Evolutionary conservation across 2,329 filamentous ascomycete species (phyloP), one percentile per base, ranked within the genome.

Genomic region (Samsoniella hepiali): DNA sequence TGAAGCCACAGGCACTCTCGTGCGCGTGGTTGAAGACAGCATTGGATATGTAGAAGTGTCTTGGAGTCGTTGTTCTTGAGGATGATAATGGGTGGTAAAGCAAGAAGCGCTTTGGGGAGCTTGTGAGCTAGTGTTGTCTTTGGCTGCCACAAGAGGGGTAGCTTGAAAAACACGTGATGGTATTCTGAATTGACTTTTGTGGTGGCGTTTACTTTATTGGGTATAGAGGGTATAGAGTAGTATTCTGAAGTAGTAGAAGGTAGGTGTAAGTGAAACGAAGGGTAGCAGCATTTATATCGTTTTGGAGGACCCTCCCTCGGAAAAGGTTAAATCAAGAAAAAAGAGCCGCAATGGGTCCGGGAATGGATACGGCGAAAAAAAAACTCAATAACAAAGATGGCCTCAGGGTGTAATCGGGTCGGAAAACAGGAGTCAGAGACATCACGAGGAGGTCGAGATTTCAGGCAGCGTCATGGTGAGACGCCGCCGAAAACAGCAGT

Each of bases 1-100:
- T 9, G 70, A 72, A 65, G 69, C 51, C 17, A 17, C 36, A 0
- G 72, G 62, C 72, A 63, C 57, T 58, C 61, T 71, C 58, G 62
- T 68, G 54, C 68, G 69, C 58, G 69, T 67, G 63, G 66, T 64
- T 53, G 70, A 62, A 34, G 71, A 69, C 38, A 73, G 68, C 73
- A 75, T 75, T 57, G 45, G 56, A 56, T 62, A 56, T 36, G 31
- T 32, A 15, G 9, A n/a, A 6, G 34, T 42, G n/a, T 45, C 11
- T 55, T 7, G 15, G 47, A 8, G 15, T 17, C 45, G 36, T 17
- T 54, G 36, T 31, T 38, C n/a, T 11, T 29, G 32, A 27, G 45
- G 50, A 45, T 61, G 49, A 3, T 32, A 38, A 22, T 40, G 3
- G 17, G 6, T 45, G 27, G 27, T 34, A 15, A 47, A 27, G 15